Conservation (phyloP, 1,284 basidiomycete species). For the Fomitopsis palustris region DNA sequence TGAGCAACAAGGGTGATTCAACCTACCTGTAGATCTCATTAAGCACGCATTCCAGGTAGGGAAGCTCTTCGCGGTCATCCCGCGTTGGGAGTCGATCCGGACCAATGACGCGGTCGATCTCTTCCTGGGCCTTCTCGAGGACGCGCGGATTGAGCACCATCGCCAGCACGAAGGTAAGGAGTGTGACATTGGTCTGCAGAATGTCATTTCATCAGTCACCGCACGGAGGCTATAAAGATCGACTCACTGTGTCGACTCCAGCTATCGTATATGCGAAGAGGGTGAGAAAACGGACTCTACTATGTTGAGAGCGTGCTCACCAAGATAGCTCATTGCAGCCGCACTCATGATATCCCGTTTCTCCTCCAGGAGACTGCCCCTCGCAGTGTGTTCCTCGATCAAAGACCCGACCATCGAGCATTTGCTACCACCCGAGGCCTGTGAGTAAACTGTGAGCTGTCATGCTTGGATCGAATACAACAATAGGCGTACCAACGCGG, state of each 20-base stretch:
- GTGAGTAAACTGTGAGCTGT: not conserved
- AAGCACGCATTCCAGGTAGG: conserved; percentile 41
- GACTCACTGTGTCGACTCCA: conserved; percentile 22
- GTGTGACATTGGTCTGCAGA: conserved; percentile 37
- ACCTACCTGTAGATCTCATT: conserved; percentile 44
- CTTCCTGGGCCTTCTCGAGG: conserved; percentile 13
- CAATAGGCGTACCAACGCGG: too few species aligned
- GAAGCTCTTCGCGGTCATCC: conserved; percentile 13
- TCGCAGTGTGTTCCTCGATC: conserved; percentile 15
- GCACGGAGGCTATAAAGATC: not conserved
- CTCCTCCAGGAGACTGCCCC: conserved; percentile 11
- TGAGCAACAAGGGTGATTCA: too few species aligned
- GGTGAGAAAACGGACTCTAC: too few species aligned
- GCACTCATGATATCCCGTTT: conserved; percentile 23
- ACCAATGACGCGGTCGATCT: conserved; percentile 17
- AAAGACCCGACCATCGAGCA: conserved; percentile 21
- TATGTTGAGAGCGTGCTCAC: conserved; percentile 8
- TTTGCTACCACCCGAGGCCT: conserved; percentile 18
- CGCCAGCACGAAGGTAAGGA: conserved; percentile 9
- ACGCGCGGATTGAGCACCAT: conserved; percentile 15
- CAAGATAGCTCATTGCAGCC: conserved; percentile 22
- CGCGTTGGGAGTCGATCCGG: conserved; percentile 7
- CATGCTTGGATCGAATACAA: too few species aligned
- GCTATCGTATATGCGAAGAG: conserved; percentile 12
- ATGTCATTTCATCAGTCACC: not conserved